These are phyloP conservation scores for Hymenoscyphus albidus DNA, from an alignment of 2,329 filamentous ascomycete genomes.

Conservation along the genomic window DNA sequence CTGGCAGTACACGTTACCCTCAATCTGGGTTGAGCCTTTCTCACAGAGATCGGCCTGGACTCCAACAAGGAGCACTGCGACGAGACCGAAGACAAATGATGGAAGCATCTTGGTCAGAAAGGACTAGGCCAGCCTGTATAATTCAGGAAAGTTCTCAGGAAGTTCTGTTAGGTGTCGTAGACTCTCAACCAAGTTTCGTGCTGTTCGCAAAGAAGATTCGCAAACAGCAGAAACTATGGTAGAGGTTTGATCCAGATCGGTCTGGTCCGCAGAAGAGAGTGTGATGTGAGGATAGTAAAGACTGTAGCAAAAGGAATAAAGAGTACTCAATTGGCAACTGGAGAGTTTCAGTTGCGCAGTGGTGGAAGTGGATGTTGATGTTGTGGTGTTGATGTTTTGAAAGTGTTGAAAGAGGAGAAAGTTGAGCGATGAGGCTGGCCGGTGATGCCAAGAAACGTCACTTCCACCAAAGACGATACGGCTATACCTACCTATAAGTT, in stretches of 20 bases:
- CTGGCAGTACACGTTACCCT: conserved; percentile 64
- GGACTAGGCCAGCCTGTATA: not conserved
- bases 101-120: not conserved
- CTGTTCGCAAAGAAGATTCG: not conserved
- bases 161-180: not conserved
- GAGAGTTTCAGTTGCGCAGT: not conserved
- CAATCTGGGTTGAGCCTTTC: conserved; percentile 24
- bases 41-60: conserved; percentile 11
- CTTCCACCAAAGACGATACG: not conserved
- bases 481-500: not conserved
- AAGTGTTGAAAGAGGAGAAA: not conserved
- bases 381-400: not conserved
- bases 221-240: not conserved
- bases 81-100: not conserved
- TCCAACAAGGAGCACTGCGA: not conserved
- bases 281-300: not conserved
- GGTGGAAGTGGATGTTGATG: not conserved
- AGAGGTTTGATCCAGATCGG: not conserved
- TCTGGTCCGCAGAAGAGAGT: not conserved
- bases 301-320: not conserved
- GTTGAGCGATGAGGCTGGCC: not conserved
- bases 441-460: not conserved
- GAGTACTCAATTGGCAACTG: not conserved
- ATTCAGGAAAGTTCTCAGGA: not conserved
- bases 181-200: not conserved